phyloP scores from a whole-genome alignment of 306 rosid species.

The Styphnolobium japonicum region DNA sequence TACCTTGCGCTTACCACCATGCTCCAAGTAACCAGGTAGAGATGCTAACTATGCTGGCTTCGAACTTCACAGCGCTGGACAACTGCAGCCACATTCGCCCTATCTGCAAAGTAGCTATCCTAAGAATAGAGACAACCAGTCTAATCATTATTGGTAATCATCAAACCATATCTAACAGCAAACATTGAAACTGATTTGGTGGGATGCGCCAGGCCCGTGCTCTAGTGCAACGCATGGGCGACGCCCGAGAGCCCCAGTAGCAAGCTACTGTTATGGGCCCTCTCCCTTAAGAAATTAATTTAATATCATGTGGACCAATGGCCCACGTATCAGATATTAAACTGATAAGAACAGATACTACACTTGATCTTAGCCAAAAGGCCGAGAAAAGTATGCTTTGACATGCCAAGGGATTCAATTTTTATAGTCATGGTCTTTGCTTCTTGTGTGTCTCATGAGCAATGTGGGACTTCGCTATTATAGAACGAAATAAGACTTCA shows the following conservation, averaged over 20 bases:
- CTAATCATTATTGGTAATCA: too few relatives aligned
- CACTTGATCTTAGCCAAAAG: conserved; percentile 38
- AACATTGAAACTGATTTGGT: background rate
- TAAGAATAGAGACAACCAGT: too few relatives aligned
- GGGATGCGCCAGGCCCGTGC: background rate
- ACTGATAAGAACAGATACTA: conserved; percentile 36
- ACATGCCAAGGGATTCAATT: rapidly evolving
- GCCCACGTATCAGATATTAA: conserved; percentile 30
- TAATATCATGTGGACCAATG: conserved; percentile 5
- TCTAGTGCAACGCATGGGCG: background rate
- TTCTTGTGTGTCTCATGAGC: background rate
- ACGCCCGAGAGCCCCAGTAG: background rate
- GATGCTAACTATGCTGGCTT: too few relatives aligned
- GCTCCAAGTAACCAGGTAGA: too few relatives aligned
- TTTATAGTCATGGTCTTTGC: background rate
- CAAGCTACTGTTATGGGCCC: background rate
- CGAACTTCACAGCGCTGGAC: too few relatives aligned
- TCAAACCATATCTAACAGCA: too few relatives aligned
- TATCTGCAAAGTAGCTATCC: too few relatives aligned
- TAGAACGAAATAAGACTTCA: too few relatives aligned
- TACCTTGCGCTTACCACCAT: too few relatives aligned
- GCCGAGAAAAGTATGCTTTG: conserved; percentile 22
- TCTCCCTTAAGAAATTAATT: background rate
- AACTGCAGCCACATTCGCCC: too few relatives aligned
- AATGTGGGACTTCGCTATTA: background rate